Evolutionary conservation across 768 basidiomycete species (phyloP), one percentile per base, ranked within the genome.

Genomic region (Trametopsis cervina): DNA sequence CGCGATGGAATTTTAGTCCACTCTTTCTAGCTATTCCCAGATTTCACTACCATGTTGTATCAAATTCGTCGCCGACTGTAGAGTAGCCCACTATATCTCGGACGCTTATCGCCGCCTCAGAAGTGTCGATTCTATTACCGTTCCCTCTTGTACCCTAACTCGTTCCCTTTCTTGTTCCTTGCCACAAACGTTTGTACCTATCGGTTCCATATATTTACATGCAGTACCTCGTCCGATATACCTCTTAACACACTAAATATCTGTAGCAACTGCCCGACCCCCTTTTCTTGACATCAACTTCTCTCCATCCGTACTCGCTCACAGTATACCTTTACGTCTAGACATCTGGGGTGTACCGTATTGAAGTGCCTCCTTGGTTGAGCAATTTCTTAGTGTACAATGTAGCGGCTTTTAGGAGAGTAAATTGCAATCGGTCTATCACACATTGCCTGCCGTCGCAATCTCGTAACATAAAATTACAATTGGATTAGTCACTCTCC

Each of bases 51-150:
- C 29, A 26, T 33, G 44, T 37, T 46, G 38, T 51, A 39, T 24
- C 50, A 24, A 39, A 11, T 22, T 20, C 23, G 12, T 37, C 42
- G 38, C 50, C 50, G 20, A 46, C 22, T 46, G 49, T 51, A 51
- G 50, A 51, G 24, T 42, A 35, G 25, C 39, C 40, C 17, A 24
- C 41, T 46, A 33, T 33, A 33, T 33, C 29, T 51, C 41, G 49
- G 43, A 44, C 38, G 48, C 20, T 40, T 45, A 17, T 48, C 7
- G 29, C 29, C 29, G 15, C 29, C 15, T 33, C 22, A 37, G 20
- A 23, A 17, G 22, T 40, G 17, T 9, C 17, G 39, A 40, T 18
- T n/a, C n/a, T n/a, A n/a, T n/a, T n/a, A n/a, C n/a, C n/a, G n/a
- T n/a, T n/a, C n/a, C n/a, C n/a, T n/a, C n/a, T n/a, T n/a, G n/a